Conservation (phyloP, 23 red algal genomes). For the Pyropia yezoensis region DNA sequence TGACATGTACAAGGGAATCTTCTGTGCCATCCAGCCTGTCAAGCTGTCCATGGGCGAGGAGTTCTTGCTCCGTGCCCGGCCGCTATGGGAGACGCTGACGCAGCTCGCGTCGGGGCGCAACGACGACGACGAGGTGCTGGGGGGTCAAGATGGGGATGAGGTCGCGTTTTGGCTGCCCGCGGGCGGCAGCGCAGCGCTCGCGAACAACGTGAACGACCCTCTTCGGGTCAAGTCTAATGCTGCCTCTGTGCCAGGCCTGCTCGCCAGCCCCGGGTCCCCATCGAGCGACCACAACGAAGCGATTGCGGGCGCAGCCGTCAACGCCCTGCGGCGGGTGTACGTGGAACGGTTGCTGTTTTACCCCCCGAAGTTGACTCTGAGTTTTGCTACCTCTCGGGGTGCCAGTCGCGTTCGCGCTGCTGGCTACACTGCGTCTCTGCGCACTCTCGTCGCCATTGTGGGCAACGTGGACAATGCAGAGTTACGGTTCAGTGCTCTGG, state of each 20-base stretch:
- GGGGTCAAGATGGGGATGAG: not conserved
- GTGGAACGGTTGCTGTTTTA: constrained; percentile 15
- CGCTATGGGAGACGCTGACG: not conserved
- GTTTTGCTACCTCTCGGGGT: constrained; percentile 14
- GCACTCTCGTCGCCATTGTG: constrained; percentile 57
- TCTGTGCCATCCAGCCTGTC: constrained; percentile 5
- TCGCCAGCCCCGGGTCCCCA: no score
- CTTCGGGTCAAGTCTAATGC: no score
- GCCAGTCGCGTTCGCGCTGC: constrained; percentile 30
- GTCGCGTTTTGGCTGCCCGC: not conserved
- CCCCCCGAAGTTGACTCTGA: constrained; percentile 9
- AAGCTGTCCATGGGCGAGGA: constrained; percentile 6
- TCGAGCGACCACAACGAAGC: no score
- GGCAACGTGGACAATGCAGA: constrained; percentile 88
- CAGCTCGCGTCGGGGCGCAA: not conserved
- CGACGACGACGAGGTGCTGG: not conserved
- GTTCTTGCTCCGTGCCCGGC: constrained; percentile 3
- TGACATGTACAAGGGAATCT: not conserved
- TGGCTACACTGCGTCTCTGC: constrained; percentile 27
- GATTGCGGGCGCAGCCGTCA: constrained; percentile 1
- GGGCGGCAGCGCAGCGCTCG: no score
- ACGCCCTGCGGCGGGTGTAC: constrained; percentile 13
- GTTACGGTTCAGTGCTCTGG: constrained; percentile 53
- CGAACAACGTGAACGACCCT: no score
- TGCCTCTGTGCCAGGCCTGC: no score